Evolutionary conservation across 768 basidiomycete species (phyloP).

Genomic region (Lactifluus subvellereus): DNA sequence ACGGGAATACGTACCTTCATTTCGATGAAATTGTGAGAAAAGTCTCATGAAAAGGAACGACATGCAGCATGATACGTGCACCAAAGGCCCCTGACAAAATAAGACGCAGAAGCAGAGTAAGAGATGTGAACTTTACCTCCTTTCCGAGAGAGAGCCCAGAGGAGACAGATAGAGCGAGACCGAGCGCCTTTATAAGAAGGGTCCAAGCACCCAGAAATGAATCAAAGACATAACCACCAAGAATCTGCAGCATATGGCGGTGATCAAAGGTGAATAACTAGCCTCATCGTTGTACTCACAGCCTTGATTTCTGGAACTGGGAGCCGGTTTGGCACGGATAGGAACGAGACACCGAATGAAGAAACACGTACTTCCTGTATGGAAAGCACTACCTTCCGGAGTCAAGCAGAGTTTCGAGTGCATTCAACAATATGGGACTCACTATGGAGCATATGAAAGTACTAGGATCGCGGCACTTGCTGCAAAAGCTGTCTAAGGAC

Average conservation of each 20-base stretch:
- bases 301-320: slow-evolving; percentile 77
- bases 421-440: slow-evolving; percentile 27
- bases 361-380: slow-evolving; percentile 64
- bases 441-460: slow-evolving; percentile 65
- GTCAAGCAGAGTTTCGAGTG: background rate
- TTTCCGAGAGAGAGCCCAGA: slow-evolving; percentile 83
- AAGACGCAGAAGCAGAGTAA: slow-evolving; percentile 1
- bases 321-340: background rate
- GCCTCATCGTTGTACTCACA: slow-evolving; percentile 34
- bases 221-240: slow-evolving; percentile 82
- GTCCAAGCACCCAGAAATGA: slow-evolving; percentile 85
- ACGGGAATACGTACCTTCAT: slow-evolving; percentile 51
- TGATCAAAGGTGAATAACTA: background rate
- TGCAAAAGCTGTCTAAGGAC: slow-evolving; percentile 50
- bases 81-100: slow-evolving; percentile 59
- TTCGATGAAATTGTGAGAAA: slow-evolving; percentile 66
- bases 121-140: slow-evolving; percentile 46
- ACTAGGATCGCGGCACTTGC: slow-evolving; percentile 60
- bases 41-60: slow-evolving; percentile 61
- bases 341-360: background rate
- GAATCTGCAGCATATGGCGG: slow-evolving; percentile 43
- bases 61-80: slow-evolving; percentile 81
- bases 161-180: slow-evolving; percentile 77
- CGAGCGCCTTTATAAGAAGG: slow-evolving; percentile 76
- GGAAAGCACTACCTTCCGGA: slow-evolving; percentile 50